Evolutionary conservation across 2,329 filamentous ascomycete species (phyloP).

Genomic region (Tolypocladium pustulatum): DNA sequence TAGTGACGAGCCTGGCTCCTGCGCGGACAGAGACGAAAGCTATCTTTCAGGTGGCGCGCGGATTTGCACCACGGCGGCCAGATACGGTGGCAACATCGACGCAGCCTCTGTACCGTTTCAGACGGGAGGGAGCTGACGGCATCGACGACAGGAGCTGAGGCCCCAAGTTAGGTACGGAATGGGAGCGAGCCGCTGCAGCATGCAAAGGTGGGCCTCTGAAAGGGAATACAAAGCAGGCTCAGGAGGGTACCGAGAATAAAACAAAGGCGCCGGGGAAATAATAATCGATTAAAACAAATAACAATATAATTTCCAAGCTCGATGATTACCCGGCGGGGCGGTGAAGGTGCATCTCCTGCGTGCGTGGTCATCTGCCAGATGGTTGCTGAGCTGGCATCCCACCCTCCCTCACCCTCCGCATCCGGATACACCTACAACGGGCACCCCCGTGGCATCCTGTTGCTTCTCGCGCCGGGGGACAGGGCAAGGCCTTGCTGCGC

Average conservation of each 20-base stretch:
- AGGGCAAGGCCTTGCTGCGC: background rate
- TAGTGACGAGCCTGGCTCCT: too few relatives aligned
- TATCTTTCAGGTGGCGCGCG: too few relatives aligned
- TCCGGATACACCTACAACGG: background rate
- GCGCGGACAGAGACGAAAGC: too few relatives aligned
- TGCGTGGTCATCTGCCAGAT: slow-evolving; percentile 23
- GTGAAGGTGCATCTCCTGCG: slow-evolving; percentile 5
- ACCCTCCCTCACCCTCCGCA: slow-evolving; percentile 7
- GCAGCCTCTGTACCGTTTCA: background rate
- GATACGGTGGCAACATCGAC: background rate
- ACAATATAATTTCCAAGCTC: background rate
- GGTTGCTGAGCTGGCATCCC: slow-evolving; percentile 24
- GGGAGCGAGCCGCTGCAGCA: background rate
- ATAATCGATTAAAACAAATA: background rate
- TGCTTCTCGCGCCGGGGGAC: background rate
- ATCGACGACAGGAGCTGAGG: background rate
- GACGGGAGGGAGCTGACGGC: background rate
- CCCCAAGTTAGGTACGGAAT: background rate
- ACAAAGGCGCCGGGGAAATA: background rate
- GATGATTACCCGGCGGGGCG: slow-evolving; percentile 1
- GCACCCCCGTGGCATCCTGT: background rate
- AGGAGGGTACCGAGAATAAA: background rate
- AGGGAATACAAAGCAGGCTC: background rate
- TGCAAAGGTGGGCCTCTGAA: background rate
- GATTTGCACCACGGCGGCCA: background rate